Conservation (phyloP, 306 rosid species). For the Delonix regia region DNA sequence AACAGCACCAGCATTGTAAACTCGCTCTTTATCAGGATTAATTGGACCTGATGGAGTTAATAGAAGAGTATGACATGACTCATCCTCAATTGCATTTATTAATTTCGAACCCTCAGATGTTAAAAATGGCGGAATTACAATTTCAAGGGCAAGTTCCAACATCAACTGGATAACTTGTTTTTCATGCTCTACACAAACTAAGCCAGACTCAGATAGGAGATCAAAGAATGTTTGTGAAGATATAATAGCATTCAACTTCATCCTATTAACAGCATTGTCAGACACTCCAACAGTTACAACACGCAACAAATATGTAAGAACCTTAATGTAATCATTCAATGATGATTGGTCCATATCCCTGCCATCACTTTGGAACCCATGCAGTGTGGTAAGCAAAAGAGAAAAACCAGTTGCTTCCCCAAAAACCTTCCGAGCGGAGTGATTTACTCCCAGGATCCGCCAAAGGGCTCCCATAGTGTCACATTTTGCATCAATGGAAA, state of each 20-base stretch:
- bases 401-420: constrained; percentile 84
- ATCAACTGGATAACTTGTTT: constrained; percentile 71
- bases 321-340: constrained; percentile 55
- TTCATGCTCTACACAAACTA: constrained; percentile 67
- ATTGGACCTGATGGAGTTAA: constrained; percentile 80
- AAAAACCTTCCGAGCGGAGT: constrained; percentile 62
- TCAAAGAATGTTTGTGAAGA: constrained; percentile 91
- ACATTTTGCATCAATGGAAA: constrained; percentile 69
- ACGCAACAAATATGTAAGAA: constrained; percentile 75
- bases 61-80: constrained; percentile 58
- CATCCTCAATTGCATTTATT: constrained; percentile 51
- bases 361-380: constrained; percentile 69
- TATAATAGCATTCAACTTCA: constrained; percentile 73
- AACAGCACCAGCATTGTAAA: constrained; percentile 90
- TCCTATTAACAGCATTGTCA: constrained; percentile 83
- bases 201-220: constrained; percentile 78
- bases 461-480: constrained; percentile 74
- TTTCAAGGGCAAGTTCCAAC: constrained; percentile 88
- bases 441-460: constrained; percentile 68
- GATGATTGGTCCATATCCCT: constrained; percentile 46
- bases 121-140: constrained; percentile 82
- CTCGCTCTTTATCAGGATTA: constrained; percentile 76
- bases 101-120: constrained; percentile 61
- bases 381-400: constrained; percentile 73
- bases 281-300: constrained; percentile 83